phyloP scores from a whole-genome alignment of 2,329 filamentous ascomycete genomes.

The Trichoderma sp. region DNA sequence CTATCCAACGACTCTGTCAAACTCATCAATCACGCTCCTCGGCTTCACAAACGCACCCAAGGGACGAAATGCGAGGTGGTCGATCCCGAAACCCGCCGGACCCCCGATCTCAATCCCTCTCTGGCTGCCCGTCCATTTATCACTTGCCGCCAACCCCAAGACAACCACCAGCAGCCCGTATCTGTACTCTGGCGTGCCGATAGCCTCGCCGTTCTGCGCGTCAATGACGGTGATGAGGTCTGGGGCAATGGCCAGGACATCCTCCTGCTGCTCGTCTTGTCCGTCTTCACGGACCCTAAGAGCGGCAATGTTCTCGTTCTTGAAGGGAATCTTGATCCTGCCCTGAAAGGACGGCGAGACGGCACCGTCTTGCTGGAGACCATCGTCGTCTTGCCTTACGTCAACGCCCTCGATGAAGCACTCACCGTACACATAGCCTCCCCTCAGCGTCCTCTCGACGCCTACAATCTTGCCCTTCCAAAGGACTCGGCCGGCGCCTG shows the following conservation, averaged over 20 bases:
- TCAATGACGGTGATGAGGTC: constrained; percentile 61
- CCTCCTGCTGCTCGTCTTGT: constrained; percentile 44
- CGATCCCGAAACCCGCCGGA: constrained; percentile 52
- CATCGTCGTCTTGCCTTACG: constrained; percentile 38
- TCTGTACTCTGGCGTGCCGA: constrained; percentile 60
- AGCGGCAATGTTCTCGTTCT: constrained; percentile 73
- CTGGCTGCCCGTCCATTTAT: constrained; percentile 49
- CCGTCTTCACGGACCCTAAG: constrained; percentile 41
- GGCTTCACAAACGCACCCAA: constrained; percentile 54
- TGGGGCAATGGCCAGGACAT: constrained; percentile 56
- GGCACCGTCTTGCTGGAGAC: neutral
- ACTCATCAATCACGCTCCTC: constrained; percentile 57
- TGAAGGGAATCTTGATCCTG: constrained; percentile 66
- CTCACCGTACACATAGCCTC: constrained; percentile 62
- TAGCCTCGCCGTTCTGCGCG: constrained; percentile 57
- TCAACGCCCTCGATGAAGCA: constrained; percentile 57
- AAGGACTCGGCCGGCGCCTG: constrained; percentile 56
- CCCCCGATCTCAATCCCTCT: constrained; percentile 55
- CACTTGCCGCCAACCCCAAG: constrained; percentile 49
- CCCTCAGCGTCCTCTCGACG: constrained; percentile 58
- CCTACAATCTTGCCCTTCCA: constrained; percentile 66
- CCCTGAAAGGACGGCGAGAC: constrained; percentile 44
- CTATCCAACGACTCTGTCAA: constrained; percentile 26
- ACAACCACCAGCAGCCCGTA: constrained; percentile 56
- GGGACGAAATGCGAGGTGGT: constrained; percentile 51